These are phyloP conservation scores for Melampsora americana DNA, from an alignment of 1,284 basidiomycete species.

Conservation along the genomic window DNA sequence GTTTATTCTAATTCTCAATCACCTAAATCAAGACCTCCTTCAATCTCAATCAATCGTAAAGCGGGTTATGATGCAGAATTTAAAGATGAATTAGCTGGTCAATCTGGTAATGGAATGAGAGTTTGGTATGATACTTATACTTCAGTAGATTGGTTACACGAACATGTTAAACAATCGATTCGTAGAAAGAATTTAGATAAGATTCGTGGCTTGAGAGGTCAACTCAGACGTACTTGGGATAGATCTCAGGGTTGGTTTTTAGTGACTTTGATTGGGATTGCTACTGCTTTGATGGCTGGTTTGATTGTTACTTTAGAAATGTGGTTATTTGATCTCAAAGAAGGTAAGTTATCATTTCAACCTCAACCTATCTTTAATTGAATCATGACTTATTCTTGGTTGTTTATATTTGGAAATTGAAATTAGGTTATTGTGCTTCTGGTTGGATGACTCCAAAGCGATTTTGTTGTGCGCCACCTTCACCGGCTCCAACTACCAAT, in stretches of 20 bases:
- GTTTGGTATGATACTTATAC: conserved; percentile 52
- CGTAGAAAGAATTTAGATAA: conserved; percentile 52
- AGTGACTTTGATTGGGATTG: conserved; percentile 69
- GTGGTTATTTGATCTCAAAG: conserved; percentile 88
- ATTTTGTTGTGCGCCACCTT: conserved; percentile 22
- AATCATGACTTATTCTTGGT: conserved; percentile 32
- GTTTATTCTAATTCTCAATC: conserved; percentile 33
- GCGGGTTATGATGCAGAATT: conserved; percentile 29
- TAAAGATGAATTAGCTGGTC: conserved; percentile 23
- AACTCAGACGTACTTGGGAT: conserved; percentile 69
- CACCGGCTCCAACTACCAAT: not conserved
- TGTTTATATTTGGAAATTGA: not conserved
- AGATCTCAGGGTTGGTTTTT: conserved; percentile 84
- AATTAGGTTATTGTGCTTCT: conserved; percentile 25
- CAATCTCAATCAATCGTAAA: not conserved
- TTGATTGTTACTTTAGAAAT: conserved; percentile 81
- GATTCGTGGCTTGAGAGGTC: conserved; percentile 62
- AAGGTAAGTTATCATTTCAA: conserved; percentile 59
- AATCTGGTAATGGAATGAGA: conserved; percentile 42
- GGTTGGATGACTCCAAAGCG: conserved; percentile 34
- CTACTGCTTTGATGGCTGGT: conserved; percentile 81
- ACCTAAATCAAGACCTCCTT: not conserved
- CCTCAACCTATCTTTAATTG: not conserved
- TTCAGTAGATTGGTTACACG: conserved; percentile 55
- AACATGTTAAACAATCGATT: conserved; percentile 55